These are phyloP conservation scores for Penicillium olsonii DNA, from an alignment of 2,329 filamentous ascomycete species.

Conservation along the genomic window DNA sequence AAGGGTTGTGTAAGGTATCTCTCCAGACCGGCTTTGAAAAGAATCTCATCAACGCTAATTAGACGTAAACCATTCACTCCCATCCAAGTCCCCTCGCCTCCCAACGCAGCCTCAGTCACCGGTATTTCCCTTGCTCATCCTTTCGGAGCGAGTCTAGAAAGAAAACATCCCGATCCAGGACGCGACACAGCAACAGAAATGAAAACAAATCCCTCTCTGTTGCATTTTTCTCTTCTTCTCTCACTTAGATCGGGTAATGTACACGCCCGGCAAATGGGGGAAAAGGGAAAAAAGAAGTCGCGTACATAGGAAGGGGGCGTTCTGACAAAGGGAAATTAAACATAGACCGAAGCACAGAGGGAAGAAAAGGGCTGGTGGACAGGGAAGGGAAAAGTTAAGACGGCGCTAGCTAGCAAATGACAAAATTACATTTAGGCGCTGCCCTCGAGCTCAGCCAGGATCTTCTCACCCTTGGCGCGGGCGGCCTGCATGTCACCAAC, in stretches of 20 bases:
- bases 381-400: slow-evolving; percentile 22
- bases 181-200: slow-evolving; percentile 7
- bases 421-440: slow-evolving; percentile 51
- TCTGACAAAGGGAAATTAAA: slow-evolving; percentile 31
- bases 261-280: slow-evolving; percentile 43
- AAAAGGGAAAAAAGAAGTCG: slow-evolving; percentile 26
- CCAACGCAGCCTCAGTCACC: not conserved
- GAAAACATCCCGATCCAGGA: not conserved
- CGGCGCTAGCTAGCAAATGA: slow-evolving; percentile 40
- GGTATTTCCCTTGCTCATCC: slow-evolving; percentile 7
- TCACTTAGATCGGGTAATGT: slow-evolving; percentile 43
- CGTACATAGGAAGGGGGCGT: slow-evolving; percentile 11
- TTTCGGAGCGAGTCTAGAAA: slow-evolving; percentile 13
- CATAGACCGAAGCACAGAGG: slow-evolving; percentile 1
- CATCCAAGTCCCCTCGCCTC: not conserved
- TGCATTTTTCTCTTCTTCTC: slow-evolving; percentile 20
- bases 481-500: slow-evolving; percentile 94
- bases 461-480: slow-evolving; percentile 98
- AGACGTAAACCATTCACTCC: slow-evolving; percentile 10
- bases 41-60: slow-evolving; percentile 29
- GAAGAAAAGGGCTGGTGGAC: slow-evolving; percentile 12
- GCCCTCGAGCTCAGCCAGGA: slow-evolving; percentile 86
- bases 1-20: slow-evolving; percentile 19
- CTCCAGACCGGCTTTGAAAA: slow-evolving; percentile 30
- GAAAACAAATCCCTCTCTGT: slow-evolving; percentile 25